Evolutionary conservation across 139 green algal genomes (phyloP), one percentile per base, ranked within the genome.

Genomic region (Mesostigma viride): DNA sequence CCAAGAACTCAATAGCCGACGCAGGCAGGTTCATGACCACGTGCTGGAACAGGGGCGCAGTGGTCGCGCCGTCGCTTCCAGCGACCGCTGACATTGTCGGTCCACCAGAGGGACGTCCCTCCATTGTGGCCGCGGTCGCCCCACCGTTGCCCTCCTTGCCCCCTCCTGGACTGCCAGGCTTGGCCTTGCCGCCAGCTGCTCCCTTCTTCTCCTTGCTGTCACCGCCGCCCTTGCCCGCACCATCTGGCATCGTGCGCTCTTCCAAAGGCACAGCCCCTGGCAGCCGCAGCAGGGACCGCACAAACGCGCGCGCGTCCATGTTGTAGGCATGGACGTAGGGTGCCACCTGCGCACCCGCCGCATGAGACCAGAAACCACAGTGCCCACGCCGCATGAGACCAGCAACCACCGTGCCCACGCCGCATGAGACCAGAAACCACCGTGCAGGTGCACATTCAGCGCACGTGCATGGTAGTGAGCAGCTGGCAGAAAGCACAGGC

Each of bases 11-110:
- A 0, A 95, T 76, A 0, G 85, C 91, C 6, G 80, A 85, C 0
- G 88, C 89, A 26, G 91, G 91, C 57, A 96, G 79, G 78, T 97
- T 98, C 89, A 97, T 96, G 8, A 96, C 73, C 0, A 78, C 65
- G 58, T 92, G 88, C 30, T 90, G 61, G 53, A 87, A 90, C 40
- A 24, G 14, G 17, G 53, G 53, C 8, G 53, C 26, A 14, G 14
- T 27, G 8, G 5, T 14, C 8, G 53, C 26, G 22, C n/a, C 53
- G n/a, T 24, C 53, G 8, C n/a, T 34, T 62, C 6, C 5, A 14
- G 53, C 53, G 26, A 14, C 53, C 22, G 53, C 53, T n/a, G n/a
- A n/a, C n/a, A n/a, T n/a, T n/a, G n/a, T n/a, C n/a, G n/a, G n/a
- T n/a, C n/a, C n/a, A n/a, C n/a, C n/a, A n/a, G n/a, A n/a, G n/a